Evolutionary conservation across 257 asterid genomes (phyloP).

Genomic region (Primulina huaijiensis): DNA sequence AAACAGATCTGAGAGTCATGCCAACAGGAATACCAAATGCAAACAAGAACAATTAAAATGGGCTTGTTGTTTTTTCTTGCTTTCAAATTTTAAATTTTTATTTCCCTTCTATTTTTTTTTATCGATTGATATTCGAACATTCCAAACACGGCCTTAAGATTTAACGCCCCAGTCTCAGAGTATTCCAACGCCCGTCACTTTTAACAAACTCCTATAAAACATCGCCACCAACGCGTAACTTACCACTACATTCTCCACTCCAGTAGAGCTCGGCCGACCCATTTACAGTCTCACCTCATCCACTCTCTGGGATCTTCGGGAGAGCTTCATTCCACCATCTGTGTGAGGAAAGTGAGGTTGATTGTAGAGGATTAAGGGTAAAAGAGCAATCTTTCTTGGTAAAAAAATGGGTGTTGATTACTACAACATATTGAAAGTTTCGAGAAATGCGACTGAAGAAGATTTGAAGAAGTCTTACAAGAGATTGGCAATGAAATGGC

Average conservation of each 20-base stretch:
- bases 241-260: slow-evolving; percentile 42
- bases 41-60: not conserved
- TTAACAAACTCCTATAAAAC: slow-evolving; percentile 32
- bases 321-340: not conserved
- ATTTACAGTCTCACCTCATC: slow-evolving; percentile 10
- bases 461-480: slow-evolving; percentile 83
- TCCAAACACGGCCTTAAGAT: slow-evolving; percentile 35
- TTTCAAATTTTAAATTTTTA: not conserved
- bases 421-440: slow-evolving; percentile 64
- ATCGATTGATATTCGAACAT: slow-evolving; percentile 27
- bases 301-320: slow-evolving; percentile 17
- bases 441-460: slow-evolving; percentile 64
- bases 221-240: slow-evolving; percentile 46
- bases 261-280: slow-evolving; percentile 28
- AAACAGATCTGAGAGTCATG: not conserved
- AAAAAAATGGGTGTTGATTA: slow-evolving; percentile 72
- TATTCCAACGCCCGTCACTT: slow-evolving; percentile 31
- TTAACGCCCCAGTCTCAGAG: slow-evolving; percentile 26
- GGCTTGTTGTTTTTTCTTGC: not conserved
- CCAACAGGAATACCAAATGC: not conserved
- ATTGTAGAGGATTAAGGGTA: not conserved
- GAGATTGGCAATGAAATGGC: slow-evolving; percentile 93
- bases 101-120: not conserved
- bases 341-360: not conserved
- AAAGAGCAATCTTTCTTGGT: slow-evolving; percentile 12